These are phyloP conservation scores for Cercis canadensis DNA, from an alignment of 306 rosid genomes.

Conservation along the genomic window DNA sequence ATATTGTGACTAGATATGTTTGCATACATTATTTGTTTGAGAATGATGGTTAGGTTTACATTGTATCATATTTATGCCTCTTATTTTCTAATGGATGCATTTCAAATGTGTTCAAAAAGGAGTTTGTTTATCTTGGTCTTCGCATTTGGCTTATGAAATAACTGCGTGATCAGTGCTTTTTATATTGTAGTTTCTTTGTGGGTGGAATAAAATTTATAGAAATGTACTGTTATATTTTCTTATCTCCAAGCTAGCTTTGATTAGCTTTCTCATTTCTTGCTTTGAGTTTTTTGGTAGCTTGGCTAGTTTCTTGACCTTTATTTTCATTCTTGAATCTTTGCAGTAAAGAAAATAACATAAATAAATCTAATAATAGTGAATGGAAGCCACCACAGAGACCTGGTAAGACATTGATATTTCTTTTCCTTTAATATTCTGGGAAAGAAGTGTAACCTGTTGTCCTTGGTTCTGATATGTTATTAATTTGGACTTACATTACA, in stretches of 20 bases:
- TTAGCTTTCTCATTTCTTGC: no score
- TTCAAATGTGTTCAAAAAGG: not conserved
- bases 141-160: slow-evolving; percentile 5
- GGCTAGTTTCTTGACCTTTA: slow-evolving; percentile 26
- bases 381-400: slow-evolving; percentile 74
- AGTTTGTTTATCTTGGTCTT: not conserved
- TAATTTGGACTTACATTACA: slow-evolving; percentile 26
- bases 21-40: not conserved
- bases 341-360: slow-evolving; percentile 72
- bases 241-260: not conserved
- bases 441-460: not conserved
- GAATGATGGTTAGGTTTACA: not conserved
- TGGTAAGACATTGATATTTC: slow-evolving; percentile 53
- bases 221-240: slow-evolving; percentile 5
- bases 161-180: not conserved
- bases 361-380: slow-evolving; percentile 62
- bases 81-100: not conserved
- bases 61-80: not conserved
- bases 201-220: not conserved
- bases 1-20: not conserved
- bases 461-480: slow-evolving; percentile 1
- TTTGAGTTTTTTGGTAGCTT: not conserved
- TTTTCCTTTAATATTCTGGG: slow-evolving; percentile 9
- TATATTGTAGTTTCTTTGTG: not conserved
- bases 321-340: slow-evolving; percentile 39